Conservation (phyloP, 306 rosid species). For the Mimosa pudica region DNA sequence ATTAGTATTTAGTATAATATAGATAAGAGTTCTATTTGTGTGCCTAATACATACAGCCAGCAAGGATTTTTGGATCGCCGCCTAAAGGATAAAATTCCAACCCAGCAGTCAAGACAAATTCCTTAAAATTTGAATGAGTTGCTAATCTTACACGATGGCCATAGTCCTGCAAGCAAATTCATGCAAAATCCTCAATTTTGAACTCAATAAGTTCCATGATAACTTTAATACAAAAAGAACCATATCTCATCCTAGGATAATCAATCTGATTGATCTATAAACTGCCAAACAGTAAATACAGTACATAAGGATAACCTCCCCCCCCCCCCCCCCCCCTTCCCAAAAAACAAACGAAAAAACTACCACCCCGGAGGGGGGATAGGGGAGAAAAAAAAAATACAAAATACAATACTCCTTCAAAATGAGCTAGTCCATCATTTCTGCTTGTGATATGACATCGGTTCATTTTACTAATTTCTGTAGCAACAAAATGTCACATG, state of each 20-base stretch:
- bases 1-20: constrained; percentile 25
- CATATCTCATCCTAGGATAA: constrained; percentile 8
- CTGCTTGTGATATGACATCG: background rate
- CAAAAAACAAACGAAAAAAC: no score
- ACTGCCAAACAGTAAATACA: background rate
- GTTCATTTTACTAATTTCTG: background rate
- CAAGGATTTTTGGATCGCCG: constrained; percentile 97
- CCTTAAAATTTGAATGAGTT: constrained; percentile 97
- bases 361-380: background rate
- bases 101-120: constrained; percentile 97
- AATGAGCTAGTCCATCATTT: background rate
- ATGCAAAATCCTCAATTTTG: constrained; percentile 9
- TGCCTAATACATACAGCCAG: constrained; percentile 87
- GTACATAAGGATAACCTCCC: background rate
- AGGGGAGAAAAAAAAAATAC: no score
- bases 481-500: background rate
- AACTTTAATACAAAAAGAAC: background rate
- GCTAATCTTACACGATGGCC: constrained; percentile 99
- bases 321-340: no score
- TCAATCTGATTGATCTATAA: constrained; percentile 13
- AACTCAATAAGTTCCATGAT: constrained; percentile 12
- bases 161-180: constrained; percentile 74
- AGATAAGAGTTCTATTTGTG: constrained; percentile 30
- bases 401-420: background rate
- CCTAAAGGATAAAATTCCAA: constrained; percentile 96